Base-by-base conservation (phyloP, 345 rosid genomes). In the Lepidium didymum region DNA sequence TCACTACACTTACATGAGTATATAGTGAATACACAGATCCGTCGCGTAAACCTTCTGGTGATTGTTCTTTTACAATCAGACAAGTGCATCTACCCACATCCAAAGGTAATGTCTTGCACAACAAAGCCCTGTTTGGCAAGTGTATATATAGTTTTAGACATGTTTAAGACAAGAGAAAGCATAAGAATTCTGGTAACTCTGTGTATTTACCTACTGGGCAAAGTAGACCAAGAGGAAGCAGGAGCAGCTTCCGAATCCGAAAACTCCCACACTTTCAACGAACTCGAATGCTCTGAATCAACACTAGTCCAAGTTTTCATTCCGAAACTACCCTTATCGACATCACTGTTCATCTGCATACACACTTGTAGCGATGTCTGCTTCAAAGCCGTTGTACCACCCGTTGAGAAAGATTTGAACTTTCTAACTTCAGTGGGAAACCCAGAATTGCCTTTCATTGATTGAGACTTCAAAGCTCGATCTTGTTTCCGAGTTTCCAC, bases 211-310 rank as follows among this genome's bases (percentile, higher is more conserved):
- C 95, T 86, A 19, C 90, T 92, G 29, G 98, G 98, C 63, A 90
- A 70, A 18, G 90, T 79, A 62, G 97, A 81, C 98, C 98, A 90
- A 76, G 96, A 86, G 70, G 97, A 84, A 81, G 98, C 97, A 5
- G 96, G 98, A 38, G 98, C 96, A 5, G 97, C 88, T 75, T 93
- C 97, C 0, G 94, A 88, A 78, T 93, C 98, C 2, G 98, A 93
- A 50, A 78, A 84, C 56, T 93, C 98, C 98, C 97, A 93, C 47
- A 93, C 75, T 38, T 87, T 87, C 67, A 87, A 77, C 57, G 88
- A 88, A 64, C 69, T 67, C 0, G 96, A 87, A 69, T 84, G 81
- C 60, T 90, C 93, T 3, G 96, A 81, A 34, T 85, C 90, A 62
- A 75, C 70, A 64, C 82, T 68, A 36, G 89, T 89, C 93, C 89